phyloP scores from a whole-genome alignment of 78 protist species.

The Capsaspora owczarzaki region DNA sequence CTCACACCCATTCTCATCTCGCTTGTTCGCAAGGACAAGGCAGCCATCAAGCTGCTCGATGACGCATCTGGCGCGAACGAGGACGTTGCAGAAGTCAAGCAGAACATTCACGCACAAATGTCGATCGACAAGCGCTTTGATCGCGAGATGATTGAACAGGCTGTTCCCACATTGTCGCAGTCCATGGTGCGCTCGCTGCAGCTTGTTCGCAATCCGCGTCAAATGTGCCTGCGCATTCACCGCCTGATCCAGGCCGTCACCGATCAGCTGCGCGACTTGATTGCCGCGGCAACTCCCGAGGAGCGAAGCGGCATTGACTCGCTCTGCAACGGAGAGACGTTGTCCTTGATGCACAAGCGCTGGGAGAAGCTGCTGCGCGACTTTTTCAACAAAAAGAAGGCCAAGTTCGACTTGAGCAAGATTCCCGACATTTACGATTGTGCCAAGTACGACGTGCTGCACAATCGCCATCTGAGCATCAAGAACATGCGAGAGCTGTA shows the following conservation, averaged over 20 bases:
- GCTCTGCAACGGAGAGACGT: slow-evolving; percentile 27
- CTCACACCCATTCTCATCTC: slow-evolving; percentile 47
- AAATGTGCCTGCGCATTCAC: not conserved
- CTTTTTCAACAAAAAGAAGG: slow-evolving; percentile 14
- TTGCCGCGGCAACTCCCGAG: too few species aligned
- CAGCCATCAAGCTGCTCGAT: slow-evolving; percentile 31
- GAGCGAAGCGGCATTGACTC: not conserved
- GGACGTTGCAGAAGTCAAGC: not conserved
- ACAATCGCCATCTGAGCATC: slow-evolving; percentile 27
- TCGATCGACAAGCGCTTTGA: not conserved
- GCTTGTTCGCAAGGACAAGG: slow-evolving; percentile 26
- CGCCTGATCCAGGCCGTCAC: not conserved
- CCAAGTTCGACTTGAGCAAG: slow-evolving; percentile 12
- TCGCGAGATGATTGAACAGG: not conserved
- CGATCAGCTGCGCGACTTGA: not conserved
- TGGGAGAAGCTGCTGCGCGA: slow-evolving; percentile 41
- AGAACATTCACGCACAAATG: not conserved
- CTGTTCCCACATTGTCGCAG: not conserved
- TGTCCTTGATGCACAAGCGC: slow-evolving; percentile 22
- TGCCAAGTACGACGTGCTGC: slow-evolving; percentile 37
- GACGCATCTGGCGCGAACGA: slow-evolving; percentile 6
- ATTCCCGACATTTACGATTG: slow-evolving; percentile 61
- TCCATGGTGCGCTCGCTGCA: slow-evolving; percentile 13
- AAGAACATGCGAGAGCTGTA: not conserved
- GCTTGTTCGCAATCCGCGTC: not conserved